Base-by-base conservation (phyloP, 768 basidiomycete species). In the Sistotremastrum niveocremeum region DNA sequence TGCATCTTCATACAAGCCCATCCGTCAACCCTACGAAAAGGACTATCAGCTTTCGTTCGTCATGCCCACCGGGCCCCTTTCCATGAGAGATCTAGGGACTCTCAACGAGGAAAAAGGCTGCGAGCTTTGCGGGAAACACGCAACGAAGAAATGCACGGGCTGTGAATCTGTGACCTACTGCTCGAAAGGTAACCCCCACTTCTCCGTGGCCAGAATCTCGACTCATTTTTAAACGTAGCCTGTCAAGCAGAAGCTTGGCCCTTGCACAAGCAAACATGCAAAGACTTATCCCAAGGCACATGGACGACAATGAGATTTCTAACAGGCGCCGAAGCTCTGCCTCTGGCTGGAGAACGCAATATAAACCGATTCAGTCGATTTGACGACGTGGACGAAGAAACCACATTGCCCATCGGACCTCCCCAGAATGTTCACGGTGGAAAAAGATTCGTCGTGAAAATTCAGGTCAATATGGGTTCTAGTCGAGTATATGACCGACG, bases 171-270 rank as follows among this genome's bases (percentile, higher is more conserved):
- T 60, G 7, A 51, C 58, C 4, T 69, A 70, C 50, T 69, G 68
- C 44, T 51, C 64, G 32, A 53, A 54, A 53, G 60, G 66, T 66
- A n/a, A 20, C 20, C 20, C 20, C 20, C 20, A 20, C 20, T 20
- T 20, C 20, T 20, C 20, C 20, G 20, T 20, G 20, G 20, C 20
- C 20, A 20, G 20, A 20, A 20, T 20, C 20, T 20, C 20, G 20
- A 20, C 20, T 20, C 20, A 20, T 20, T 20, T 20, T 20, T 20
- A 20, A 20, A 20, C 20, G 20, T 29, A 68, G 69, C 62, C 36
- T 71, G 70, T 44, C 71, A 69, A 49, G 56, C 45, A 10, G 51
- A 46, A 11, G 65, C 70, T 49, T 72, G 69, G 69, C 54, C 56
- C 30, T 49, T 55, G 4, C 69, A 71, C 53, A 67, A 65, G 51